Percentiles rank a stretch among this genome's conserved stretches.
Conservation (phyloP, 371 early-diverging fungal species). For the Mycotypha africana region DNA sequence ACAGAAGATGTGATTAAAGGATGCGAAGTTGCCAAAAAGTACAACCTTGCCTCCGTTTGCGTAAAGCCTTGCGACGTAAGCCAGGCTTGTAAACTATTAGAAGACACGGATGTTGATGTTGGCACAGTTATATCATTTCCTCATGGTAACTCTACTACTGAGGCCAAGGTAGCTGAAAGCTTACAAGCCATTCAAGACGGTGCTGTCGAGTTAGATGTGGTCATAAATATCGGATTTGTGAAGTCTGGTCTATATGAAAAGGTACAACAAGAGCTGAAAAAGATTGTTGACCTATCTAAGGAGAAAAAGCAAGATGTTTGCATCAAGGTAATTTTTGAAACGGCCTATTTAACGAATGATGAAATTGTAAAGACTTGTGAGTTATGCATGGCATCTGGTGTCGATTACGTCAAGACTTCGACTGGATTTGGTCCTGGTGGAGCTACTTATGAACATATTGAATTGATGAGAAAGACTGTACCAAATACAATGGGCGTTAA, state of each 20-base stretch:
- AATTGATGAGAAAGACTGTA: constrained; percentile 49
- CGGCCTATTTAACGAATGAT: constrained; percentile 52
- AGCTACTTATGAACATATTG: constrained; percentile 49
- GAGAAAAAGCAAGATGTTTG: constrained; percentile 34
- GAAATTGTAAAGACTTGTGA: constrained; percentile 53
- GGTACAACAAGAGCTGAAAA: constrained; percentile 46
- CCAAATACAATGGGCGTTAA: constrained; percentile 48
- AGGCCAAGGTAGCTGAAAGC: constrained; percentile 53
- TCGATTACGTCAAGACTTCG: constrained; percentile 66
- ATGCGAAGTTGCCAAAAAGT: constrained; percentile 49
- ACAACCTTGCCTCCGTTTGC: constrained; percentile 57
- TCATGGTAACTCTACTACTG: constrained; percentile 55
- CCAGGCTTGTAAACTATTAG: constrained; percentile 40
- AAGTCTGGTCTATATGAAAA: constrained; percentile 43
- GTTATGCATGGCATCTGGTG: constrained; percentile 48
- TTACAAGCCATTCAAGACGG: constrained; percentile 54
- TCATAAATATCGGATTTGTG: constrained; percentile 56
- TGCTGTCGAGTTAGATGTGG: constrained; percentile 62
- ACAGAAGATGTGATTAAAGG: constrained; percentile 49
- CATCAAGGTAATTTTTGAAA: constrained; percentile 66
- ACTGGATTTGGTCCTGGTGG: constrained; percentile 62
- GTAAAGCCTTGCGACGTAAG: constrained; percentile 64
- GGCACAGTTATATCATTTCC: constrained; percentile 67
- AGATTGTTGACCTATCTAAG: constrained; percentile 40
- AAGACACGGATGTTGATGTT: constrained; percentile 46